Evolutionary conservation across 78 protist genomes (phyloP).

Genomic region (Dictyostelium citrinum): DNA sequence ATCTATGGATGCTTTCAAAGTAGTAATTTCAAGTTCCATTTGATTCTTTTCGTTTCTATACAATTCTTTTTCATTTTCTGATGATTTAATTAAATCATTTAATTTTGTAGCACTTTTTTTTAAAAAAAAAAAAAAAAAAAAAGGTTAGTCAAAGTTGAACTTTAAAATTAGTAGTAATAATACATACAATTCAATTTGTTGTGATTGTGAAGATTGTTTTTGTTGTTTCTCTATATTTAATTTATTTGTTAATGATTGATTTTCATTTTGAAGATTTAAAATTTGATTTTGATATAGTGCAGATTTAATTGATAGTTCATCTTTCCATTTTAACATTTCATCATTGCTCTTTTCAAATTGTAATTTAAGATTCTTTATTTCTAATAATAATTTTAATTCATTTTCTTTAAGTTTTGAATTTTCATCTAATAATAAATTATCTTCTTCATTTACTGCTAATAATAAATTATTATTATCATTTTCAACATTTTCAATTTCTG

Average conservation of each 20-base stretch:
- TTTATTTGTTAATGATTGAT: slow-evolving; percentile 21
- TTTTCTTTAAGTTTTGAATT: background rate
- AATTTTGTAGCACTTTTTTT: slow-evolving; percentile 12
- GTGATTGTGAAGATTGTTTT: slow-evolving; percentile 19
- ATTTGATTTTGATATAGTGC: slow-evolving; percentile 50
- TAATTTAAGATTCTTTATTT: slow-evolving; percentile 5
- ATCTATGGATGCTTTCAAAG: background rate
- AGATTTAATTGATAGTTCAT: slow-evolving; percentile 29
- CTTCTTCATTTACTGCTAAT: background rate
- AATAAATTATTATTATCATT: background rate
- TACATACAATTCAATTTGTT: slow-evolving; percentile 41
- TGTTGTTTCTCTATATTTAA: slow-evolving; percentile 23
- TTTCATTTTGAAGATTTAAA: slow-evolving; percentile 31
- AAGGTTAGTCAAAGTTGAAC: background rate
- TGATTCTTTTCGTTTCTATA: background rate
- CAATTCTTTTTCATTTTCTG: background rate
- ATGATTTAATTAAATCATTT: slow-evolving; percentile 35
- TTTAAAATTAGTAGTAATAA: no score
- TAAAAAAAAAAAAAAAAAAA: background rate
- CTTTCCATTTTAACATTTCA: slow-evolving; percentile 9
- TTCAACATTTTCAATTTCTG: background rate
- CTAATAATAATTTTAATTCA: slow-evolving; percentile 16
- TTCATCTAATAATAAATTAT: background rate
- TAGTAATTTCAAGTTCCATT: background rate
- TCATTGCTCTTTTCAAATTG: background rate